phyloP scores from a whole-genome alignment of 208 protist species.

The Spongospora subterranea region DNA sequence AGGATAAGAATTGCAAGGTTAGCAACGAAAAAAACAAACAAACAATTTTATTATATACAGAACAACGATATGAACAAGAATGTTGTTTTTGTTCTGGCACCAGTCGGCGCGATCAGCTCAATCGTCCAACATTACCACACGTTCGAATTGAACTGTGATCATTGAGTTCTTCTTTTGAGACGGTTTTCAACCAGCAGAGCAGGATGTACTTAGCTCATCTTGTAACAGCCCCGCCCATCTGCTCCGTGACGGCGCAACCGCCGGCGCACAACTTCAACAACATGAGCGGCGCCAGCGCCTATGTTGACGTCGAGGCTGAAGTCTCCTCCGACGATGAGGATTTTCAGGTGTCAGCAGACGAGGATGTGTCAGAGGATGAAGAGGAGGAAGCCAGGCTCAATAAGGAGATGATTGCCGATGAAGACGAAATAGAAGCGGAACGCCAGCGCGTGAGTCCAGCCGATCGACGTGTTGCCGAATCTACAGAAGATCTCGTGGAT shows the following conservation, averaged over 20 bases:
- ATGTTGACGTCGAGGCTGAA: conserved; percentile 22
- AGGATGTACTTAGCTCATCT: background rate
- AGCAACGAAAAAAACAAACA: no score
- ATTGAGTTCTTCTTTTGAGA: background rate
- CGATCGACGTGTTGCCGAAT: background rate
- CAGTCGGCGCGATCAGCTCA: background rate
- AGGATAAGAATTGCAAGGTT: no score
- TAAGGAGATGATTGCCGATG: conserved; percentile 42
- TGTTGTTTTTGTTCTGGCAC: background rate
- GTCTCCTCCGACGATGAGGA: conserved; percentile 46
- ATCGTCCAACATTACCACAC: background rate
- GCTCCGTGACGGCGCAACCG: background rate
- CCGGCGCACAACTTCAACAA: no score
- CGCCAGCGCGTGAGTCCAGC: background rate
- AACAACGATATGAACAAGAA: no score
- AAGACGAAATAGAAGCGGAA: conserved; percentile 26
- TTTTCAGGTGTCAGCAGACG: conserved; percentile 30
- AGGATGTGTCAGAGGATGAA: background rate
- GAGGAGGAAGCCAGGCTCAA: background rate
- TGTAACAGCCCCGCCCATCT: no score
- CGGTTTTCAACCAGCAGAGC: background rate
- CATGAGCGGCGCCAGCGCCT: background rate
- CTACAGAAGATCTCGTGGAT: conserved; percentile 23
- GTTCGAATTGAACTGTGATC: background rate
- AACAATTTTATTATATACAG: no score